Conservation (phyloP, 257 asterid species). For the Ligustrum vulgare region DNA sequence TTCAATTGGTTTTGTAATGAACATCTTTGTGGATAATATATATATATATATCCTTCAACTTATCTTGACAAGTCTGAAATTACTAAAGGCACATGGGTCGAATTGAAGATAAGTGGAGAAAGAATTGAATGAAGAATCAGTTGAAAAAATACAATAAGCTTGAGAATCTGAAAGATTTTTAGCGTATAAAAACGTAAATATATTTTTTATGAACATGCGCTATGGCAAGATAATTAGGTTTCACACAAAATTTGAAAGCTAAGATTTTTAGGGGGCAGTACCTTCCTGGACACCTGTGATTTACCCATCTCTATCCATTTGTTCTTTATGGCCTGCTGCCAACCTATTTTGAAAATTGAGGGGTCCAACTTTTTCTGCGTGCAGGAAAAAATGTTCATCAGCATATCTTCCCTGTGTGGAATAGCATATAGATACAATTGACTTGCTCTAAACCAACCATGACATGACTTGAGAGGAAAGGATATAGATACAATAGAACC, state of each 20-base stretch:
- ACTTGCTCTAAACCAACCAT: not conserved
- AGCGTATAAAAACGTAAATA: not conserved
- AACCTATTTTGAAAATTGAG: constrained; percentile 71
- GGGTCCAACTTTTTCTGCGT: constrained; percentile 71
- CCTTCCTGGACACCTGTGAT: constrained; percentile 76
- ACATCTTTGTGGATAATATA: not conserved
- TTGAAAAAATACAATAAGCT: not conserved
- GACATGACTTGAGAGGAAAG: not conserved
- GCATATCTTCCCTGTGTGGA: constrained; percentile 1
- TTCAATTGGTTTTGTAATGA: not conserved
- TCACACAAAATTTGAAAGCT: constrained; percentile 12
- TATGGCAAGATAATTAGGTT: not conserved
- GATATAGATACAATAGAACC: not conserved
- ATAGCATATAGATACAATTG: not conserved
- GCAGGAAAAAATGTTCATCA: constrained; percentile 20
- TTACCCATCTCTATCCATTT: constrained; percentile 87
- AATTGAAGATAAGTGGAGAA: not conserved
- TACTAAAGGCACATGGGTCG: not conserved
- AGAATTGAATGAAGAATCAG: not conserved
- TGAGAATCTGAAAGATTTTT: not conserved
- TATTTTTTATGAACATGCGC: not conserved
- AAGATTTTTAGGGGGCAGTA: constrained; percentile 26
- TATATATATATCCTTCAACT: not conserved
- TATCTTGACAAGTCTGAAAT: no score
- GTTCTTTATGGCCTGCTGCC: constrained; percentile 84